phyloP scores from a whole-genome alignment of 371 early-diverging fungal species.

The Mortierella sp. region DNA sequence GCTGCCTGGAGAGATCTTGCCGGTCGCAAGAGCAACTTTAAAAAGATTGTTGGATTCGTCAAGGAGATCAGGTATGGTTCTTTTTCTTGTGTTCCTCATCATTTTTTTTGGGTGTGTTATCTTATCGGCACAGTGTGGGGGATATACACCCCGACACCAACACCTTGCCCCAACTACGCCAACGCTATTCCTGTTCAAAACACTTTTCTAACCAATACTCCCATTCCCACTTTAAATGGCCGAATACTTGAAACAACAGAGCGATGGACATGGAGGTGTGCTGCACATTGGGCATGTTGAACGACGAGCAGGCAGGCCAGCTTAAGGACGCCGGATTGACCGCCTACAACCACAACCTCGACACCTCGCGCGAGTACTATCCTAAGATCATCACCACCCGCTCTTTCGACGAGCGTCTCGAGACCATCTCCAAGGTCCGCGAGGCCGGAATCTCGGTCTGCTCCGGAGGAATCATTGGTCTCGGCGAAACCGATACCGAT shows the following conservation, averaged over 20 bases:
- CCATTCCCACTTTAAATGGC: not conserved
- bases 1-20: slow-evolving; percentile 90
- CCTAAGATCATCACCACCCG: slow-evolving; percentile 91
- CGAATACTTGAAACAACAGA: slow-evolving; percentile 53
- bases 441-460: slow-evolving; percentile 91
- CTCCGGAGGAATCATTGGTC: slow-evolving; percentile 91
- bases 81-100: not conserved
- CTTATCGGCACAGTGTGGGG: not conserved
- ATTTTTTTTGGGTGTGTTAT: slow-evolving; percentile 4
- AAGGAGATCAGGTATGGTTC: slow-evolving; percentile 80
- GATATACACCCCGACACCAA: not conserved
- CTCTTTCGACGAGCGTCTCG: slow-evolving; percentile 84
- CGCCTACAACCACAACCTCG: slow-evolving; percentile 94
- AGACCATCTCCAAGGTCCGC: slow-evolving; percentile 83
- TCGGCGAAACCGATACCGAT: slow-evolving; percentile 84
- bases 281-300: slow-evolving; percentile 91
- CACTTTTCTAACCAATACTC: not conserved
- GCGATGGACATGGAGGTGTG: slow-evolving; percentile 95
- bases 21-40: slow-evolving; percentile 89
- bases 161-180: not conserved
- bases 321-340: slow-evolving; percentile 89
- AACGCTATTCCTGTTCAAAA: not conserved
- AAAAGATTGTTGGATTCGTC: slow-evolving; percentile 81
- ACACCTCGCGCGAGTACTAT: slow-evolving; percentile 88
- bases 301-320: slow-evolving; percentile 79